Percentiles rank a stretch among this genome's conserved stretches.
phyloP scores from a whole-genome alignment of 805 yeast genomes.

The Saccharomyces eubayanus region DNA sequence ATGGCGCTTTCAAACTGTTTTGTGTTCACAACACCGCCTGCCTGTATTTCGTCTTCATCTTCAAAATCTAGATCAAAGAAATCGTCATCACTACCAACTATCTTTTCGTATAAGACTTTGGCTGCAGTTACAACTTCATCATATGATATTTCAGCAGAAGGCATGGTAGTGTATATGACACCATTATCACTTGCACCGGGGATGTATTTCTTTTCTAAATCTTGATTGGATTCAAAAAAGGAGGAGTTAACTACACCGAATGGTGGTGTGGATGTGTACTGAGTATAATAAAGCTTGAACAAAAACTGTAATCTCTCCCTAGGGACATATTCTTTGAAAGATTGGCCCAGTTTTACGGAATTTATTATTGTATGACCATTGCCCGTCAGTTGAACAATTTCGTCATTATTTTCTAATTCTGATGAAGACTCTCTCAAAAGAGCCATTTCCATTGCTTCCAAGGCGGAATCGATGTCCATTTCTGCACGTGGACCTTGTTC shows the following conservation, averaged over 20 bases:
- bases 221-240: slow-evolving; percentile 28
- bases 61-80: slow-evolving; percentile 95
- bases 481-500: slow-evolving; percentile 65
- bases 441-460: slow-evolving; percentile 68
- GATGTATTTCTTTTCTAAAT: slow-evolving; percentile 14
- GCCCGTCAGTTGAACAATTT: slow-evolving; percentile 44
- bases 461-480: slow-evolving; percentile 71
- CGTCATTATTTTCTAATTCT: slow-evolving; percentile 49
- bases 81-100: slow-evolving; percentile 91
- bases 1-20: slow-evolving; percentile 27
- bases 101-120: slow-evolving; percentile 58
- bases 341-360: slow-evolving; percentile 78
- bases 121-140: slow-evolving; percentile 86
- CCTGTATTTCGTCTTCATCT: slow-evolving; percentile 62
- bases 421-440: slow-evolving; percentile 67
- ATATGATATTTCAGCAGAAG: slow-evolving; percentile 79
- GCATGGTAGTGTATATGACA: slow-evolving; percentile 51
- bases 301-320: slow-evolving; percentile 57
- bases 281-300: slow-evolving; percentile 54
- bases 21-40: slow-evolving; percentile 31
- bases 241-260: slow-evolving; percentile 43
- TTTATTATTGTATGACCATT: slow-evolving; percentile 65
- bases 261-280: slow-evolving; percentile 48
- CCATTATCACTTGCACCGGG: slow-evolving; percentile 41
- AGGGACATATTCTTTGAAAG: slow-evolving; percentile 78